A percentile compares a stretch with the other conserved stretches of the same genome.
phyloP scores from a whole-genome alignment of 2,329 filamentous ascomycete species.

The Xylariaceae sp. region DNA sequence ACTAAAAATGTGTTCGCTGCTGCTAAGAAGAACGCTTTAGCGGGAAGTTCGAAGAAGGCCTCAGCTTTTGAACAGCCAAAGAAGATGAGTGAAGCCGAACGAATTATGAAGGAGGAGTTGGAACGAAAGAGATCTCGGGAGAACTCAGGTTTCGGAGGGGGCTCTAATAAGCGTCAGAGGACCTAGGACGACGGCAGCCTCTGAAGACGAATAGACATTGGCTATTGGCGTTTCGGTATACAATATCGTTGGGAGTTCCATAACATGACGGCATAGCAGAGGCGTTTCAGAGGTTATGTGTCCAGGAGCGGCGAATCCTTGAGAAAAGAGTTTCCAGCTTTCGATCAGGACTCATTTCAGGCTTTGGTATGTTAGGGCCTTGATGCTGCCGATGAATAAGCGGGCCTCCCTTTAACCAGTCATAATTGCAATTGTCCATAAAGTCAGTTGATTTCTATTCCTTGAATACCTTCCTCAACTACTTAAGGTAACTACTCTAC shows the following conservation, averaged over 20 bases:
- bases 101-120: slow-evolving; percentile 86
- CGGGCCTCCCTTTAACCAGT: not conserved
- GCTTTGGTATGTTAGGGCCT: not conserved
- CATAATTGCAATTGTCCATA: not conserved
- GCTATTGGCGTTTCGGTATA: slow-evolving; percentile 31
- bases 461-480: too few relatives aligned
- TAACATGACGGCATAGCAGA: not conserved
- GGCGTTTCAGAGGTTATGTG: slow-evolving; percentile 7
- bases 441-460: not conserved
- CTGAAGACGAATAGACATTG: slow-evolving; percentile 24
- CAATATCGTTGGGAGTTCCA: slow-evolving; percentile 6
- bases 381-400: not conserved
- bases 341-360: not conserved
- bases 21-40: slow-evolving; percentile 70
- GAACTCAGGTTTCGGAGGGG: slow-evolving; percentile 47
- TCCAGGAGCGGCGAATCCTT: not conserved
- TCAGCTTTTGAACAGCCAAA: slow-evolving; percentile 64
- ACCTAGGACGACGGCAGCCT: slow-evolving; percentile 30
- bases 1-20: slow-evolving; percentile 76
- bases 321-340: not conserved
- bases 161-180: slow-evolving; percentile 56
- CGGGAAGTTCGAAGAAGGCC: slow-evolving; percentile 62
- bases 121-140: slow-evolving; percentile 67
- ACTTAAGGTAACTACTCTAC: too few relatives aligned
- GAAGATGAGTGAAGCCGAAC: slow-evolving; percentile 86